Conservation (phyloP, 441 rosid species). For the Croton setiger region DNA sequence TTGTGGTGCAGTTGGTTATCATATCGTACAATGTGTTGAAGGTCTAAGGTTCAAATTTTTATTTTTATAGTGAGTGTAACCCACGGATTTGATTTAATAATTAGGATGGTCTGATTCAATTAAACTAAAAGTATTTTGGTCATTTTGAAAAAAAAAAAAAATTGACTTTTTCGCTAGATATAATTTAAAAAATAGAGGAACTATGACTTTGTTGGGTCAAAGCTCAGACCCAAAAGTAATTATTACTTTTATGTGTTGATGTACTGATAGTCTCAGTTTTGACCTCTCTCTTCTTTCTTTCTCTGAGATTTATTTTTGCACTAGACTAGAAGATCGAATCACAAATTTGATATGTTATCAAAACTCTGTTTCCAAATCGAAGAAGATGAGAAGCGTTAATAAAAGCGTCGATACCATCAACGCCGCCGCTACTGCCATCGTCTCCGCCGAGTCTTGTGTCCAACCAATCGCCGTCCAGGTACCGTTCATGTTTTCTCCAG, state of each 20-base stretch:
- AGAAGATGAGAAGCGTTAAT: constrained; percentile 47
- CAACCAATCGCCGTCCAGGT: constrained; percentile 73
- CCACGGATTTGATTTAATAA: too few relatives aligned
- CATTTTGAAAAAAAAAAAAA: too few relatives aligned
- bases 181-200: too few relatives aligned
- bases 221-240: too few relatives aligned
- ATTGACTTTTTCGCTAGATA: too few relatives aligned
- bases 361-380: constrained; percentile 5
- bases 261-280: not conserved
- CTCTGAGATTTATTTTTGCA: not conserved
- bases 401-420: constrained; percentile 76
- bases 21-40: too few relatives aligned
- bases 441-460: constrained; percentile 77
- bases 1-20: too few relatives aligned
- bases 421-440: constrained; percentile 97
- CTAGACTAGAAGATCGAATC: constrained; percentile 25
- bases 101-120: too few relatives aligned
- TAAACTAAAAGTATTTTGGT: too few relatives aligned
- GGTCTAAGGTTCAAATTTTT: too few relatives aligned
- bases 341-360: constrained; percentile 29
- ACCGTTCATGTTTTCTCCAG: not conserved
- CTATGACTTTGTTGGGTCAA: too few relatives aligned
- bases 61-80: too few relatives aligned
- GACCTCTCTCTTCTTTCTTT: not conserved
- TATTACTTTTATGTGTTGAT: not conserved